Percentiles rank a stretch among this genome's conserved stretches.
Conservation (phyloP, 306 rosid genomes). For the Quercus bicolor region DNA sequence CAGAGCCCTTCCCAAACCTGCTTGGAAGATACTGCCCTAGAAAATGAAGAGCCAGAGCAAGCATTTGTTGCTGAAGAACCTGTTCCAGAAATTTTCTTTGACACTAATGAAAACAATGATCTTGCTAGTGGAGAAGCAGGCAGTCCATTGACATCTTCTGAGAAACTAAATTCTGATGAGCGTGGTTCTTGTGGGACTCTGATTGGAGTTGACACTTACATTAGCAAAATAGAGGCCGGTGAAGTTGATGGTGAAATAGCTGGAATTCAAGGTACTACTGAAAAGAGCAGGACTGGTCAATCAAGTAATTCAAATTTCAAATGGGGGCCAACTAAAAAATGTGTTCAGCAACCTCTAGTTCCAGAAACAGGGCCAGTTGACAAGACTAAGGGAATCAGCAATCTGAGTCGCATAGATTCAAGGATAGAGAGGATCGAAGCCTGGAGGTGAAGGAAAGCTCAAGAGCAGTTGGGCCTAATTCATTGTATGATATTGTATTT, state of each 20-base stretch:
- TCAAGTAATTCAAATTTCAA: slow-evolving; percentile 41
- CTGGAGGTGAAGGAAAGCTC: slow-evolving; percentile 52
- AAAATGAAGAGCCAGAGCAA: slow-evolving; percentile 38
- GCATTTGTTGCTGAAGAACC: slow-evolving; percentile 27
- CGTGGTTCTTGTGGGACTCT: slow-evolving; percentile 36
- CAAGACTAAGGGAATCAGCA: slow-evolving; percentile 48
- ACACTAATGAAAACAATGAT: slow-evolving; percentile 20
- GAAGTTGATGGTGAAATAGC: not conserved
- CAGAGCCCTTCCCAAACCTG: slow-evolving; percentile 41
- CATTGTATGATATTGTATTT: slow-evolving; percentile 25
- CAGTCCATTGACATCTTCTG: slow-evolving; percentile 31
- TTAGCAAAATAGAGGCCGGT: slow-evolving; percentile 2
- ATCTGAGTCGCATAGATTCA: slow-evolving; percentile 41
- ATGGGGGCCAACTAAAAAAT: slow-evolving; percentile 36
- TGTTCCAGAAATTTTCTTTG: slow-evolving; percentile 24
- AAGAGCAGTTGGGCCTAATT: not conserved
- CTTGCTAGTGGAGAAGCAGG: slow-evolving; percentile 33
- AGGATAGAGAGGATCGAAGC: slow-evolving; percentile 58
- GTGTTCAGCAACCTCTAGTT: slow-evolving; percentile 31
- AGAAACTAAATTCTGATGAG: slow-evolving; percentile 27
- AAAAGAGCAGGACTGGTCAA: slow-evolving; percentile 40
- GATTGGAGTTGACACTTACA: slow-evolving; percentile 9
- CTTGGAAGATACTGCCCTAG: slow-evolving; percentile 28
- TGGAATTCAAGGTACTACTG: slow-evolving; percentile 25
- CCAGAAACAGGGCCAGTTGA: slow-evolving; percentile 30